Conservation (phyloP, 2,329 filamentous ascomycete species). For the Graphiopsis chlorocephala region DNA sequence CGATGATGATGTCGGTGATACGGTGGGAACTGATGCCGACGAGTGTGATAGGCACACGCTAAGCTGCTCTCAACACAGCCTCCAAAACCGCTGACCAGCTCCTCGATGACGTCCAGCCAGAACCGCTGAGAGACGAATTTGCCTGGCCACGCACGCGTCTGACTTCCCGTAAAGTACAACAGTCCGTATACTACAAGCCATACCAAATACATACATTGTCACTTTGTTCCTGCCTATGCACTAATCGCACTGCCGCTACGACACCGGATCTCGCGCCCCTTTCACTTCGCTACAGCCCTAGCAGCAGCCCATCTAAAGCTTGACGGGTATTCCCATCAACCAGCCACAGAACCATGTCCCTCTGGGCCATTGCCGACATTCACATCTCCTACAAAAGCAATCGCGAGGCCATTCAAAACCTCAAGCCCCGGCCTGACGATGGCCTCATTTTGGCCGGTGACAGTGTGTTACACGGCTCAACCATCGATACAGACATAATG, state of each 20-base stretch:
- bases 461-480: constrained; percentile 24
- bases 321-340: constrained; percentile 7
- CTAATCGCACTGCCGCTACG: neutral
- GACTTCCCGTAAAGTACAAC: neutral
- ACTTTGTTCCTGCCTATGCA: neutral
- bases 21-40: neutral
- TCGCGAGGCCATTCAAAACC: constrained; percentile 42
- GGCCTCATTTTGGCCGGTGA: constrained; percentile 48
- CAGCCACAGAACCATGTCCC: constrained; percentile 20
- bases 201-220: neutral
- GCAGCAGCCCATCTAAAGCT: constrained; percentile 6
- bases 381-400: constrained; percentile 48
- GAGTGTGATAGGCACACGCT: constrained; percentile 6
- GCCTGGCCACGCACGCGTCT: constrained; percentile 12
- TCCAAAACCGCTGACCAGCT: constrained; percentile 8
- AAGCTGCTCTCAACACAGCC: constrained; percentile 7
- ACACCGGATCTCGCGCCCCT: neutral
- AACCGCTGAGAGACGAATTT: constrained; percentile 2
- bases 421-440: constrained; percentile 41
- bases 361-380: constrained; percentile 49
- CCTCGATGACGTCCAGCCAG: constrained; percentile 7
- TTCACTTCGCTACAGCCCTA: constrained; percentile 6
- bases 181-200: neutral
- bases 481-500: constrained; percentile 25
- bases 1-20: neutral